Base-by-base conservation (phyloP, 1,284 basidiomycete genomes). In the Baeospora myosura region DNA sequence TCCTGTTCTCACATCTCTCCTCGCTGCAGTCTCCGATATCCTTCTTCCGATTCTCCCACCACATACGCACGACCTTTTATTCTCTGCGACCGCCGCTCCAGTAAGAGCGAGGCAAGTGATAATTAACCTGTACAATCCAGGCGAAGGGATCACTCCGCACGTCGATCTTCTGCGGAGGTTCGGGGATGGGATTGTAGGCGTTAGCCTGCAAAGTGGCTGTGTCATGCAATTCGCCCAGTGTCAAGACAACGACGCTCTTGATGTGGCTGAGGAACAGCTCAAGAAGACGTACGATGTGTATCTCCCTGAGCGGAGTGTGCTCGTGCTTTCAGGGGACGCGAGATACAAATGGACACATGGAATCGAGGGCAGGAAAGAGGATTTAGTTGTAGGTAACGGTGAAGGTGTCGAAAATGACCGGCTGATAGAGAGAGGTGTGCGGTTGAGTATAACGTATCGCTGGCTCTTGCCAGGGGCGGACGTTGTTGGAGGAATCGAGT, bases 401-500 rank as follows among this genome's bases (percentile, higher is more conserved):
- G 51, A 45, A 33, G 50, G 52, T 22, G 51, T 44, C 20, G 38
- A 21, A 28, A 28, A 37, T 5, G 51, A 45, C 30, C 59, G 65
- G 17, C 70, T 69, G 69, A 61, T 81, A 14, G 55, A 66, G 42
- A 65, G 87, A 43, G 69, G 68, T 2, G 60, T 71, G 17, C 66
- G 87, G 33, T 60, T 89, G 45, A 89, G 86, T 54, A 69, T 90
- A 38, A 90, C 87, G 4, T 81, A 87, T 60, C 69, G 88, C 33
- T 86, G 86, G 81, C 54, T 90, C 38, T 66, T 87, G 8, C 76
- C 80, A 16, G 85, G 84, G 0, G 87, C 85, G 33, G 81, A 89
- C 45, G 57, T 86, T 22, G 77, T 89, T 11, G 85, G 85, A 29
- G 62, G n/a, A n/a, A n/a, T n/a, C n/a, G n/a, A n/a, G n/a, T n/a